Conservation (phyloP, 352 stramenopile genomes). For the Blastocystis hominis region DNA sequence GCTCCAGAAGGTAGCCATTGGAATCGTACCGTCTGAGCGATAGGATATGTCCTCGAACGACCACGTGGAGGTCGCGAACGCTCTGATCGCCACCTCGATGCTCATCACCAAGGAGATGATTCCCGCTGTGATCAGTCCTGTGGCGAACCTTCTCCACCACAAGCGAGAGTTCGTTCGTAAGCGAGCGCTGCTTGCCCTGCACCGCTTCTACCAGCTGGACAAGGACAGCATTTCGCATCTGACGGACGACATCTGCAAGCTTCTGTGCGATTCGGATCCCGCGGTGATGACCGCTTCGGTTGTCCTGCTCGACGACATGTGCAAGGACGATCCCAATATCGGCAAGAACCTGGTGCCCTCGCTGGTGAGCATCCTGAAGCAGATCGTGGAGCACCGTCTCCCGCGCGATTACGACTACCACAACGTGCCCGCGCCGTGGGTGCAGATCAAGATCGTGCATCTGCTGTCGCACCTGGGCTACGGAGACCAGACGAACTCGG, state of each 20-base stretch:
- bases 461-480: constrained; percentile 88
- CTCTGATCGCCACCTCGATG: constrained; percentile 84
- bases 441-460: constrained; percentile 92
- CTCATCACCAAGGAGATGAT: constrained; percentile 97
- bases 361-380: constrained; percentile 97
- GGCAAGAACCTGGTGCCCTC: constrained; percentile 97
- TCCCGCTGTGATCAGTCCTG: constrained; percentile 82
- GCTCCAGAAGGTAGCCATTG: constrained; percentile 78
- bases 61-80: constrained; percentile 81
- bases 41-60: constrained; percentile 71
- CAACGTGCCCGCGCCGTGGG: constrained; percentile 95
- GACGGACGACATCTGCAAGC: constrained; percentile 80
- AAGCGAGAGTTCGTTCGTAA: constrained; percentile 93
- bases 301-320: constrained; percentile 81
- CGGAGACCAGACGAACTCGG: constrained; percentile 79
- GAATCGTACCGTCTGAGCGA: background rate
- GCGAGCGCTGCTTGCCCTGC: constrained; percentile 92
- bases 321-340: constrained; percentile 74
- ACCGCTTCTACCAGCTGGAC: constrained; percentile 96
- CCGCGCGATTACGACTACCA: constrained; percentile 98
- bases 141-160: constrained; percentile 86
- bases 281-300: constrained; percentile 92
- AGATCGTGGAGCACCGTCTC: constrained; percentile 96
- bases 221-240: constrained; percentile 77
- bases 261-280: constrained; percentile 93